These are phyloP conservation scores for Lepidium sativum DNA, from an alignment of 345 rosid species.

Conservation along the genomic window DNA sequence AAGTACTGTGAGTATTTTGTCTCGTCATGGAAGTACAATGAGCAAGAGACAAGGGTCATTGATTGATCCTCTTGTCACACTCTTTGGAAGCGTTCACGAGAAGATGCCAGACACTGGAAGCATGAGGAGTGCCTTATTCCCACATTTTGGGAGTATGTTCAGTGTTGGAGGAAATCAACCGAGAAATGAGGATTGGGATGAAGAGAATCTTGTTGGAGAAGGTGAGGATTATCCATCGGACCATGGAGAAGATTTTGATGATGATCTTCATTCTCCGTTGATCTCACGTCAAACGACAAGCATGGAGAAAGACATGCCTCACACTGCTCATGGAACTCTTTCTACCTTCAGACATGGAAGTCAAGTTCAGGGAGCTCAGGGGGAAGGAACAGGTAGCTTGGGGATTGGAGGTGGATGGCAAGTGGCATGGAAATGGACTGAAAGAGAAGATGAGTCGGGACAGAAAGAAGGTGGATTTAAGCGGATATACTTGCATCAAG, in stretches of 20 bases:
- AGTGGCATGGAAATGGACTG: constrained; percentile 95
- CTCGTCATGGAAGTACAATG: constrained; percentile 64
- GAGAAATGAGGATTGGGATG: constrained; percentile 79
- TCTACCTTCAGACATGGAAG: constrained; percentile 55
- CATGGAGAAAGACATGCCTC: constrained; percentile 55
- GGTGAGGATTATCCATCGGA: constrained; percentile 75
- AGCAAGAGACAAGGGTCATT: constrained; percentile 37
- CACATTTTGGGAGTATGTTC: constrained; percentile 95
- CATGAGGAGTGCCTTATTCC: constrained; percentile 86
- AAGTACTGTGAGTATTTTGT: constrained; percentile 49
- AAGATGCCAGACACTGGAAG: constrained; percentile 72
- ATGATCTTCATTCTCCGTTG: constrained; percentile 73
- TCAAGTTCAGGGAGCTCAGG: constrained; percentile 45
- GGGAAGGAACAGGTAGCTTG: constrained; percentile 43
- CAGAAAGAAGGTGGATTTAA: constrained; percentile 76
- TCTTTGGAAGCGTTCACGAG: constrained; percentile 86
- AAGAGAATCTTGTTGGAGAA: constrained; percentile 59
- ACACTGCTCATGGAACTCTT: constrained; percentile 43
- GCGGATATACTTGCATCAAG: constrained; percentile 78
- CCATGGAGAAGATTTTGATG: constrained; percentile 57
- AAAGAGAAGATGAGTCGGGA: constrained; percentile 61
- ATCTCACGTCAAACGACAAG: constrained; percentile 88
- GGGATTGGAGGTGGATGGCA: constrained; percentile 99
- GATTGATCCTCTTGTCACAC: constrained; percentile 83
- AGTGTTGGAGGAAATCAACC: constrained; percentile 77